Conservation (phyloP, 2,329 filamentous ascomycete species). For the Sclerotinia glacialis region DNA sequence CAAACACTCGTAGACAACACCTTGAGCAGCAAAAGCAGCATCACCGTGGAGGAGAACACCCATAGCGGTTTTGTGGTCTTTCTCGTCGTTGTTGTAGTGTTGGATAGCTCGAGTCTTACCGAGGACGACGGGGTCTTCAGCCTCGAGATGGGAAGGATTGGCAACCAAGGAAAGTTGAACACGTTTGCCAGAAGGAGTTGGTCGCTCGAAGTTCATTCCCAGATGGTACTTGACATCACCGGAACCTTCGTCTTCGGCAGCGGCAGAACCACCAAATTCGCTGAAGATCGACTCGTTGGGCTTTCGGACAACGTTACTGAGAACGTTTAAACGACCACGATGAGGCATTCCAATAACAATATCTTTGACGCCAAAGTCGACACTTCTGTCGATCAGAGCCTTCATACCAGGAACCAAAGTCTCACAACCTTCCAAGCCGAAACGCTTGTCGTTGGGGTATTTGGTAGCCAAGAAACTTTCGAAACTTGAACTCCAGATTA, state of each 20-base stretch:
- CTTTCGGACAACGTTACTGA: constrained; percentile 98
- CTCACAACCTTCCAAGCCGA: constrained; percentile 96
- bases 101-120: constrained; percentile 97
- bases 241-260: constrained; percentile 90
- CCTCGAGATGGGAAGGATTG: constrained; percentile 97
- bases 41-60: constrained; percentile 94
- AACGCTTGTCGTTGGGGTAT: constrained; percentile 99
- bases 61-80: constrained; percentile 86
- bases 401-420: constrained; percentile 98
- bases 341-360: constrained; percentile 99
- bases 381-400: constrained; percentile 94
- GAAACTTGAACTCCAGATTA: constrained; percentile 99
- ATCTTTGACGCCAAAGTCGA: constrained; percentile 98
- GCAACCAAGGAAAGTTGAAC: constrained; percentile 98
- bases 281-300: constrained; percentile 99
- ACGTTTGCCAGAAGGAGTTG: constrained; percentile 95
- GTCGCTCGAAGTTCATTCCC: constrained; percentile 99
- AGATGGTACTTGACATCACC: constrained; percentile 99
- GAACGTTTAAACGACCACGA: constrained; percentile 94
- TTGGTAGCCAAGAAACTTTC: constrained; percentile 94
- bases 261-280: constrained; percentile 86
- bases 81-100: constrained; percentile 98
- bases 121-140: constrained; percentile 94
- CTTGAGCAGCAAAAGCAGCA: constrained; percentile 93
- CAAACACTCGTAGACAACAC: constrained; percentile 97